Evolutionary conservation across 2,329 filamentous ascomycete genomes (phyloP), one percentile per base, ranked within the genome.

Genomic region (Rhinocladiella similis): DNA sequence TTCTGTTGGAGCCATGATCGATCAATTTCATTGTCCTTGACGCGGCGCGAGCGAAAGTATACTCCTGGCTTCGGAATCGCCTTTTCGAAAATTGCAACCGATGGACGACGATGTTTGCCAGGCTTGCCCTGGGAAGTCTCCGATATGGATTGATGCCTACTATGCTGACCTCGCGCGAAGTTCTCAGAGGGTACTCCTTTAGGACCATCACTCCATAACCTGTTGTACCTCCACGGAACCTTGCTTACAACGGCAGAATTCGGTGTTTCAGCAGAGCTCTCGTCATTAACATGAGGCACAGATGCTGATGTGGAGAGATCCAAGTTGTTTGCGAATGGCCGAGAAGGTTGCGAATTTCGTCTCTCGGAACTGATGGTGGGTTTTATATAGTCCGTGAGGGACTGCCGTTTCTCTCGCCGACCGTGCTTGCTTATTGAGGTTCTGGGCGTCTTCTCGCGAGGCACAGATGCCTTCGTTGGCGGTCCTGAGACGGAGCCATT

Each of bases 1-100:
- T 85, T 86, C n/a, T 82, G 73, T 35, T 87, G 73, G 12, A 62
- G 60, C 90, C 90, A 94, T 12, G 90, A 88, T 74, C 89, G 87
- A 69, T 91, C 86, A 2, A 90, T 72, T 47, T 82, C 33, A 93
- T 82, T 59, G 88, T 78, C 56, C 88, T 80, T 16, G 88, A 91
- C 71, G 86, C 86, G 69, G 92, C 55, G 55, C 38, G 55, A 54
- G 16, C 50, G 50, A 47, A 57, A 57, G 25, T 57, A 57, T 3
- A 48, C 36, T 47, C 41, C 20, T 35, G 42, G 42, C 36, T 27
- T 22, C 19, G 43, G 22, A 25, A 27, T 4, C n/a, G 43, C 43
- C n/a, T 27, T 46, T 29, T 46, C 43, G 22, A 46, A 19, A 13
- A 39, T 35, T 36, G 42, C 50, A 3, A 53, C 42, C 29, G 43